Conservation (phyloP, 768 basidiomycete genomes). For the Auricularia sp. region DNA sequence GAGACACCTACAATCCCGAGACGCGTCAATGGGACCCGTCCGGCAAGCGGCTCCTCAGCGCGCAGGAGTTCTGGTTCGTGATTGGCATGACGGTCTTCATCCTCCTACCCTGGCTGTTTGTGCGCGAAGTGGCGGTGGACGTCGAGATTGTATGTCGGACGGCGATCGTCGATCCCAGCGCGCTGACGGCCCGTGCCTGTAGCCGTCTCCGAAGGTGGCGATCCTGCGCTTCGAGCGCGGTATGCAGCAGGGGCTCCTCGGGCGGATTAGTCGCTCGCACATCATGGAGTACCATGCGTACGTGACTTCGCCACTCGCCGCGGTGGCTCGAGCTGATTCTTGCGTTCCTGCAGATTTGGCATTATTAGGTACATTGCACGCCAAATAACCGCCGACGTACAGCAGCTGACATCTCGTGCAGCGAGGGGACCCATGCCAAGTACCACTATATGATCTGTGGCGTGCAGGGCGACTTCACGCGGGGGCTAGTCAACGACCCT, state of each 20-base stretch:
- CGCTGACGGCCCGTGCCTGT: background rate
- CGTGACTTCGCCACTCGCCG: background rate
- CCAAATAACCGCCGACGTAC: background rate
- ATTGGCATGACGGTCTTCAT: constrained; percentile 32
- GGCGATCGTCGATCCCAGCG: constrained; percentile 1
- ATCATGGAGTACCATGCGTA: constrained; percentile 27
- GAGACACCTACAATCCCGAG: constrained; percentile 26
- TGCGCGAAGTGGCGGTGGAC: constrained; percentile 30
- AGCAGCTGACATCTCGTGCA: constrained; percentile 9
- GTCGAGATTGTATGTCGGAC: constrained; percentile 28
- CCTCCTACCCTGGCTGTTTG: constrained; percentile 30
- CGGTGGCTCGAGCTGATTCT: background rate
- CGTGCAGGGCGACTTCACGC: constrained; percentile 37
- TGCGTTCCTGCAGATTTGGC: constrained; percentile 8
- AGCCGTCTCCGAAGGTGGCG: constrained; percentile 35
- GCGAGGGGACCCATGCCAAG: constrained; percentile 30
- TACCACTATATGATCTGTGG: constrained; percentile 36
- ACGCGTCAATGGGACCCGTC: constrained; percentile 26
- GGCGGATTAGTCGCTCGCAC: constrained; percentile 28
- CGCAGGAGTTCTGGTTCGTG: constrained; percentile 35
- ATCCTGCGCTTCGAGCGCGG: constrained; percentile 32
- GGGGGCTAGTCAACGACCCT: constrained; percentile 30
- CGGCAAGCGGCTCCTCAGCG: constrained; percentile 22
- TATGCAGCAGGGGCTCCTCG: constrained; percentile 37
- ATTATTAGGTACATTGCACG: constrained; percentile 10